Evolutionary conservation across 768 basidiomycete species (phyloP).

Genomic region (Tulasnella calospora): DNA sequence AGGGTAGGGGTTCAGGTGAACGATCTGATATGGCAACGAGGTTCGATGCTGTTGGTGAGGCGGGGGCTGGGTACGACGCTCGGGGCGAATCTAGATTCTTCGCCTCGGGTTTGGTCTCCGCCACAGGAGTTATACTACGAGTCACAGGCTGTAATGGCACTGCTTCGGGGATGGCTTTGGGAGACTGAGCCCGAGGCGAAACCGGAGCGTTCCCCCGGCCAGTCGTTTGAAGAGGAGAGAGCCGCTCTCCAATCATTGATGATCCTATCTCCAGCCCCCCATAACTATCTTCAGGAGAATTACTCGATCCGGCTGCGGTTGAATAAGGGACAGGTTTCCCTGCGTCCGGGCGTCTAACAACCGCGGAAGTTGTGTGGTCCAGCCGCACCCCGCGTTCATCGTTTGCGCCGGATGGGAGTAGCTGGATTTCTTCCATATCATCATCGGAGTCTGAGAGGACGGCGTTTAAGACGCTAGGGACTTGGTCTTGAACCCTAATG

Average conservation of each 20-base stretch:
- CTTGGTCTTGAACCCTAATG: not conserved
- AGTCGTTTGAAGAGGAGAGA: not conserved
- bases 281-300: not conserved
- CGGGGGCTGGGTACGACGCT: not conserved
- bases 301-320: not conserved
- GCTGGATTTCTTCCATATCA: conserved; percentile 39
- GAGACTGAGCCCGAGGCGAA: not conserved
- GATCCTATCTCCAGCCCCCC: not conserved
- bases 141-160: not conserved
- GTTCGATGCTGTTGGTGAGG: not conserved
- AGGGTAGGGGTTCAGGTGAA: not conserved
- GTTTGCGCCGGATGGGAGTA: not conserved
- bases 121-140: not conserved
- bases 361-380: not conserved
- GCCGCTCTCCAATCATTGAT: not conserved
- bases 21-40: not conserved
- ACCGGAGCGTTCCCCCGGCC: not conserved
- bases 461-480: not conserved
- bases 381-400: not conserved
- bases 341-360: not conserved
- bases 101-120: not conserved
- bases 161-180: not conserved
- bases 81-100: not conserved
- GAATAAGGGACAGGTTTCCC: not conserved
- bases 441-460: conserved; percentile 33